Percentiles rank a stretch among this genome's conserved stretches.
Evolutionary conservation across 495 filamentous ascomycete genomes (phyloP).

Genomic region (Bombardia bombarda): DNA sequence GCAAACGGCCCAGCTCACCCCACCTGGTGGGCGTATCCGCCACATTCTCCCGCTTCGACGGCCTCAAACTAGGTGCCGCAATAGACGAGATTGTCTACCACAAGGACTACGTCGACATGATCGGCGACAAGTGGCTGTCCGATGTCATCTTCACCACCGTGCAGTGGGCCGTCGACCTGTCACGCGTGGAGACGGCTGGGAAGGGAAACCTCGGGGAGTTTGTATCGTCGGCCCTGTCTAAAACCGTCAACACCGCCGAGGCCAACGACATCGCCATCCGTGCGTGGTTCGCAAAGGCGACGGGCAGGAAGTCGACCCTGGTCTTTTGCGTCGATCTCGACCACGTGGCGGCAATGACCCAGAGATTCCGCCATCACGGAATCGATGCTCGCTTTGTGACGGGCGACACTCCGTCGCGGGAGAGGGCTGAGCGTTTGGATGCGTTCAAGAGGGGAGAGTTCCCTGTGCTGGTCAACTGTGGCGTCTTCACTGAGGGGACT

Average conservation of each 20-base stretch:
- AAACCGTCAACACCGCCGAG: conserved; percentile 67
- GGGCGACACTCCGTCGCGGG: conserved; percentile 57
- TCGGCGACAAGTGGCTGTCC: conserved; percentile 74
- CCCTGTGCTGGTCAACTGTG: conserved; percentile 88
- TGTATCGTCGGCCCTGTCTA: conserved; percentile 60
- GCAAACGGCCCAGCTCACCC: conserved; percentile 47
- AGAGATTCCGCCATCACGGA: conserved; percentile 64
- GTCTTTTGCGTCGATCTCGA: conserved; percentile 87
- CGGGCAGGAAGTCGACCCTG: conserved; percentile 69
- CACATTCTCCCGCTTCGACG: conserved; percentile 84
- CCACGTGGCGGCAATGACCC: conserved; percentile 67
- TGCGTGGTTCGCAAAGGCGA: conserved; percentile 73
- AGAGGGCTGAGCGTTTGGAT: conserved; percentile 59
- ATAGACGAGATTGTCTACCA: conserved; percentile 97
- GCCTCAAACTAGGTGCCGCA: conserved; percentile 74
- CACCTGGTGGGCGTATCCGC: conserved; percentile 87
- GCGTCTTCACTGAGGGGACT: conserved; percentile 92
- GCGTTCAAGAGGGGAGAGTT: conserved; percentile 70
- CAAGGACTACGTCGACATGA: conserved; percentile 96
- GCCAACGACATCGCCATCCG: conserved; percentile 76
- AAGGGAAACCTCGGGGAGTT: conserved; percentile 69
- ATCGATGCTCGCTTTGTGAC: conserved; percentile 82
- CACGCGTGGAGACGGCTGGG: conserved; percentile 42
- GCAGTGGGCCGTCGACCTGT: conserved; percentile 67
- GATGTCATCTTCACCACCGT: conserved; percentile 92